Evolutionary conservation across 176 grass and related monocot genomes (phyloP).

Genomic region (Oryza meyeriana): DNA sequence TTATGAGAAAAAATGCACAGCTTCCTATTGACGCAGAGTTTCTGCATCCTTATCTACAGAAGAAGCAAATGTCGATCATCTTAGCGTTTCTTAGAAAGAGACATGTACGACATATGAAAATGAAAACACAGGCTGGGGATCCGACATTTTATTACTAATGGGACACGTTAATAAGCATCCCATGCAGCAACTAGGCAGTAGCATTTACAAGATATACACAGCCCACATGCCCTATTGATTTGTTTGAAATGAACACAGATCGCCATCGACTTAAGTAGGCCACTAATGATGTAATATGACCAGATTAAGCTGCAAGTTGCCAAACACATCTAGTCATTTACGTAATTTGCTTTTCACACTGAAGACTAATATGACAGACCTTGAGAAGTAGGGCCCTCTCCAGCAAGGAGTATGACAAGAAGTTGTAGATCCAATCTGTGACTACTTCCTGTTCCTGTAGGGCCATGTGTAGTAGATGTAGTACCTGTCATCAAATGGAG

Average conservation of each 20-base stretch:
- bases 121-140: neutral
- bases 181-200: neutral
- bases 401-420: neutral
- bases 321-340: neutral
- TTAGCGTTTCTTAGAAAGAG: neutral
- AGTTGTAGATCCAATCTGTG: conserved; percentile 23
- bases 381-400: neutral
- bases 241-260: neutral
- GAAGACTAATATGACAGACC: neutral
- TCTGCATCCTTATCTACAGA: neutral
- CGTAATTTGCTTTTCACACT: neutral
- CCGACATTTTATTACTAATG: neutral
- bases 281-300: neutral
- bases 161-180: neutral
- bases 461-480: neutral
- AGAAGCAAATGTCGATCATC: neutral
- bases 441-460: neutral
- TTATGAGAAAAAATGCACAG: neutral
- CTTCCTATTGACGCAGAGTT: neutral
- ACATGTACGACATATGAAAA: neutral
- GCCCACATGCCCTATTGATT: too few relatives aligned
- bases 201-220: neutral
- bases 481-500: neutral
- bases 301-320: neutral
- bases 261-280: neutral